These are phyloP conservation scores for Reutealis trisperma DNA, from an alignment of 345 rosid genomes.

Conservation along the genomic window DNA sequence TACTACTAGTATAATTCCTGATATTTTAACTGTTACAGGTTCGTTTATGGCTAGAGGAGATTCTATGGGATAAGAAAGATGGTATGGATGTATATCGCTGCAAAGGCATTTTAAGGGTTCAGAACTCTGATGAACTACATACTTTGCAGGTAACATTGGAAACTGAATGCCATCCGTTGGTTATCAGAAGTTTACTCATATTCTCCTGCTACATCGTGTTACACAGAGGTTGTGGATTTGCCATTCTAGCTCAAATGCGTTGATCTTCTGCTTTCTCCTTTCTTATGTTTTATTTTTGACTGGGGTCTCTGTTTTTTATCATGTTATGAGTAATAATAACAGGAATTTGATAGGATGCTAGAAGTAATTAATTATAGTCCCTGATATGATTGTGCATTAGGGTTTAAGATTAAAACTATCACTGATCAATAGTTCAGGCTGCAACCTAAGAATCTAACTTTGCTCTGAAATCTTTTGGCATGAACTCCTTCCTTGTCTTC, in stretches of 20 bases:
- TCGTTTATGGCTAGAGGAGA: conserved; percentile 85
- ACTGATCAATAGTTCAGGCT: not conserved
- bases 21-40: conserved; percentile 41
- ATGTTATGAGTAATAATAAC: not conserved
- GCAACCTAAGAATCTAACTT: not conserved
- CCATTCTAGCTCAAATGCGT: conserved; percentile 1
- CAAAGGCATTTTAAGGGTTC: conserved; percentile 75
- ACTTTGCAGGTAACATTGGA: conserved; percentile 72
- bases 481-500: not conserved
- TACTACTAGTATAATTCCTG: not conserved
- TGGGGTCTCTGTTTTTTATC: not conserved
- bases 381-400: not conserved
- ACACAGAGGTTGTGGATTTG: not conserved
- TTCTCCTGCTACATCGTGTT: not conserved
- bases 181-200: conserved; percentile 7
- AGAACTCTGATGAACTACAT: conserved; percentile 72
- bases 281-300: not conserved
- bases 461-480: not conserved
- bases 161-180: conserved; percentile 7
- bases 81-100: conserved; percentile 88
- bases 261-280: not conserved
- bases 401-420: not conserved
- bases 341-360: not conserved
- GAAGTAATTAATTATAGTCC: not conserved
- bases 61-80: conserved; percentile 83